Percentiles rank a stretch among this genome's conserved stretches.
Evolutionary conservation across 2,329 filamentous ascomycete species (phyloP).

Genomic region (Phaeosphaeria sp.): DNA sequence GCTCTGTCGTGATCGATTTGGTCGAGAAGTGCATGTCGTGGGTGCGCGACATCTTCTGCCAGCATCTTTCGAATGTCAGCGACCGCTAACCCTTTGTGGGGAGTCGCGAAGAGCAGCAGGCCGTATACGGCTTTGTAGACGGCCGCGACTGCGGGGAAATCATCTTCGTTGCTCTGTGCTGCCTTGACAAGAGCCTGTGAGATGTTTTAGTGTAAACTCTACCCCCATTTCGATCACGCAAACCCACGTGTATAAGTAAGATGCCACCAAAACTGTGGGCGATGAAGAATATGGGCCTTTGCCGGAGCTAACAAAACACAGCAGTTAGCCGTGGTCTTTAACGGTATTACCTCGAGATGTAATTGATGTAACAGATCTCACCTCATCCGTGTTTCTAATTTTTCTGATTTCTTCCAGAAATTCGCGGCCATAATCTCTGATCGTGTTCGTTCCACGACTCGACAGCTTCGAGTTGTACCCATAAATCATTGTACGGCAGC

Average conservation of each 20-base stretch:
- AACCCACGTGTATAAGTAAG: not conserved
- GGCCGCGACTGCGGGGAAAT: not conserved
- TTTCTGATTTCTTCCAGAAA: not conserved
- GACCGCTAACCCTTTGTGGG: not conserved
- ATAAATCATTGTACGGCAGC: not conserved
- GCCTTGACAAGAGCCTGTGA: no score
- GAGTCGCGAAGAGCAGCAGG: not conserved
- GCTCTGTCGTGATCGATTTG: not conserved
- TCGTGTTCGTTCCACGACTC: not conserved
- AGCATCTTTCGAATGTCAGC: not conserved
- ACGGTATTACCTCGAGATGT: not conserved
- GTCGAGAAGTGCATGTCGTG: not conserved
- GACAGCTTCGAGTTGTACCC: slow-evolving; percentile 1
- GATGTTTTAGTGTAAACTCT: no score
- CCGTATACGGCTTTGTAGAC: not conserved
- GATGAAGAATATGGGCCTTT: not conserved
- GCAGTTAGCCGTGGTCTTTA: not conserved
- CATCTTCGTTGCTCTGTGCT: not conserved
- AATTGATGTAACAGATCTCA: not conserved
- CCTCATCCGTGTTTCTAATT: not conserved
- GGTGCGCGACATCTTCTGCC: not conserved
- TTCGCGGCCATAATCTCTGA: not conserved
- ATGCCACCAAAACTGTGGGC: not conserved
- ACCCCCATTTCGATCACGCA: not conserved
- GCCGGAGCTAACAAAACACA: not conserved